These are phyloP conservation scores for Rhodotorula paludigena DNA, from an alignment of 768 basidiomycete species.

Conservation along the genomic window DNA sequence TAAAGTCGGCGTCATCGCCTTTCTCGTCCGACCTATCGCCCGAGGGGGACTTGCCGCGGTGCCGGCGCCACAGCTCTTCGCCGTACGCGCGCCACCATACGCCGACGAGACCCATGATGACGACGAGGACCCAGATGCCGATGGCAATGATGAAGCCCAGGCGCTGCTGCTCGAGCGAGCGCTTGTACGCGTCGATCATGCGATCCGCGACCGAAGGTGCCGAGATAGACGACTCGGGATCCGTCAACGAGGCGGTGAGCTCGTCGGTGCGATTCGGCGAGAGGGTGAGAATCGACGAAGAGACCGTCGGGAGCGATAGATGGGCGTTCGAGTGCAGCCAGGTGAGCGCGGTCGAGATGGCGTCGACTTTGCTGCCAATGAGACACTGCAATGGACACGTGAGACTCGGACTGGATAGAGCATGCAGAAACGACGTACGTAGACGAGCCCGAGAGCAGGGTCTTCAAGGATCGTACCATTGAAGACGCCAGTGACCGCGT, in stretches of 20 bases:
- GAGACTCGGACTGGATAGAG: neutral
- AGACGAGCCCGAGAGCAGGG: constrained; percentile 79
- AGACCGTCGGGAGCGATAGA: constrained; percentile 72
- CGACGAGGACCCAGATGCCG: constrained; percentile 73
- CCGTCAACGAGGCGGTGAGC: constrained; percentile 65
- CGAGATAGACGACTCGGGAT: constrained; percentile 46
- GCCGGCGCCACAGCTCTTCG: constrained; percentile 1
- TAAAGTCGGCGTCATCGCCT: neutral
- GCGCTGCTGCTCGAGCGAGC: constrained; percentile 69
- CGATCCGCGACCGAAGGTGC: constrained; percentile 63
- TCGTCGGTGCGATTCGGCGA: constrained; percentile 68
- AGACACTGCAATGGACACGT: constrained; percentile 54
- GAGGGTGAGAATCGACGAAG: constrained; percentile 68
- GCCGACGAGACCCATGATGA: constrained; percentile 61
- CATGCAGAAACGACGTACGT: constrained; percentile 36
- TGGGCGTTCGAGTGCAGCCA: constrained; percentile 84
- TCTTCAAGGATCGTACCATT: constrained; percentile 74
- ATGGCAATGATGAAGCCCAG: constrained; percentile 79
- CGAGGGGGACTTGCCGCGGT: neutral
- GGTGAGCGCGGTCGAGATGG: constrained; percentile 78
- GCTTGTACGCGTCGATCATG: constrained; percentile 67
- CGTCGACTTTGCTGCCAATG: constrained; percentile 83
- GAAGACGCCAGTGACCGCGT: constrained; percentile 50
- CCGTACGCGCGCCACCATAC: constrained; percentile 45
- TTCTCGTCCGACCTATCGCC: neutral